Evolutionary conservation across 495 filamentous ascomycete genomes (phyloP), one percentile per base, ranked within the genome.

Genomic region (Hypoxylon rickii): DNA sequence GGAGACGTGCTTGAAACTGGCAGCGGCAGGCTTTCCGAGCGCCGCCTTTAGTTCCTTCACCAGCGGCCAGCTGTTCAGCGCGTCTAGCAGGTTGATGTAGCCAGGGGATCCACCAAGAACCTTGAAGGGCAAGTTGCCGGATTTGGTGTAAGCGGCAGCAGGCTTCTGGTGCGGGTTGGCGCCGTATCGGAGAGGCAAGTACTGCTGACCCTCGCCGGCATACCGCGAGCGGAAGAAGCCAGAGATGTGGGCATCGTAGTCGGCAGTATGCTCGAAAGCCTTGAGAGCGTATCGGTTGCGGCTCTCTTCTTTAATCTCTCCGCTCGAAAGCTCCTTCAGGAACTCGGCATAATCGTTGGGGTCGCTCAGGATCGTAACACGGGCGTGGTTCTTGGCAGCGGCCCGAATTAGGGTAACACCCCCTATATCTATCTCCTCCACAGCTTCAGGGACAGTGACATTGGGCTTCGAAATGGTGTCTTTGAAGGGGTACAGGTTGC

Each of bases 401-500:
- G 94, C 94, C 56, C 94, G 86, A 66, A 98, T 89, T 58, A 98
- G 84, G 17, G 94, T 97, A 38, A 98, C 94, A 64, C 94, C 94
- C 52, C 92, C 93, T 67, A 98, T 96, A 77, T 98, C 94, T 55
- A 98, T 92, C 78, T 97, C 94, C 75, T 98, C 94, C 16, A 98
- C 93, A 40, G 94, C 94, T 73, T 98, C 94, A 17, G 88, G 82
- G 55, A 98, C 87, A 42, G 92, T 97, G 60, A 97, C 95, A 66
- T 96, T 96, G 78, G 94, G 85, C 79, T 96, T 95, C 51, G 92
- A 88, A 51, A 97, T 83, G 39, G 95, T 97, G 67, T 97, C 91
- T 79, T 96, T 96, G 84, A 98, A 97, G 10, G 92, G 92, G 72
- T 97, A 97, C 18, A 98, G 80, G 76, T 98, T 98, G 87, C 94